phyloP scores from a whole-genome alignment of 2,329 filamentous ascomycete species.

The Hansfordia pulvinata region DNA sequence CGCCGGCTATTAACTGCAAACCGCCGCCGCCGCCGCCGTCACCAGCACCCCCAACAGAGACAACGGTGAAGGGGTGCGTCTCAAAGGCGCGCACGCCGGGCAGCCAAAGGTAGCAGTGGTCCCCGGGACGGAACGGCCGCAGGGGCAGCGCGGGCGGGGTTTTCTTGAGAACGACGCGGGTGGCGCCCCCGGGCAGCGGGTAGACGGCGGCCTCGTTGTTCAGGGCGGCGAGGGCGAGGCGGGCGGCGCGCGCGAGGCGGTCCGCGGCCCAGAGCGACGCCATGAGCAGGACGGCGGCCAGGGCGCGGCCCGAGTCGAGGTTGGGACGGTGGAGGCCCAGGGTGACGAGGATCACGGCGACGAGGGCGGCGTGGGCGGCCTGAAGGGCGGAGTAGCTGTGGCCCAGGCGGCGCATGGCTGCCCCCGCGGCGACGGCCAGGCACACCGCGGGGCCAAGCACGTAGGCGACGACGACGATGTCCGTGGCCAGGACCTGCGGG shows the following conservation, averaged over 20 bases:
- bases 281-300: constrained; percentile 23
- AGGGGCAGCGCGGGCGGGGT: no score
- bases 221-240: constrained; percentile 20
- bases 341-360: constrained; percentile 23
- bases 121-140: constrained; percentile 31
- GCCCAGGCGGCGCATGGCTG: constrained; percentile 16
- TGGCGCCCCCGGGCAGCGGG: constrained; percentile 28
- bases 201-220: constrained; percentile 26
- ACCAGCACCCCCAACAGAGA: no score
- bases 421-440: constrained; percentile 18
- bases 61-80: constrained; percentile 52
- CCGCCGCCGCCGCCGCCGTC: no score
- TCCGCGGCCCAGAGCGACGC: constrained; percentile 28
- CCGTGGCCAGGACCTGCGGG: constrained; percentile 6
- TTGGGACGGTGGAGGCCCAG: constrained; percentile 28
- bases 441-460: constrained; percentile 22
- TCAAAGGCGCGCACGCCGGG: constrained; percentile 41
- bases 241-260: constrained; percentile 23
- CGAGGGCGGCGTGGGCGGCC: constrained; percentile 26
- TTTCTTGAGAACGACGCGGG: constrained; percentile 31
- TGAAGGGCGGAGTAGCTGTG: constrained; percentile 5
- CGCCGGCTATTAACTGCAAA: constrained; percentile 43
- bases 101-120: constrained; percentile 53
- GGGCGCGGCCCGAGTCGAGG: constrained; percentile 18
- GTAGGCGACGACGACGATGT: constrained; percentile 20